These are phyloP conservation scores for Coprinellus aureogranulatus DNA, from an alignment of 768 basidiomycete species.

Conservation along the genomic window DNA sequence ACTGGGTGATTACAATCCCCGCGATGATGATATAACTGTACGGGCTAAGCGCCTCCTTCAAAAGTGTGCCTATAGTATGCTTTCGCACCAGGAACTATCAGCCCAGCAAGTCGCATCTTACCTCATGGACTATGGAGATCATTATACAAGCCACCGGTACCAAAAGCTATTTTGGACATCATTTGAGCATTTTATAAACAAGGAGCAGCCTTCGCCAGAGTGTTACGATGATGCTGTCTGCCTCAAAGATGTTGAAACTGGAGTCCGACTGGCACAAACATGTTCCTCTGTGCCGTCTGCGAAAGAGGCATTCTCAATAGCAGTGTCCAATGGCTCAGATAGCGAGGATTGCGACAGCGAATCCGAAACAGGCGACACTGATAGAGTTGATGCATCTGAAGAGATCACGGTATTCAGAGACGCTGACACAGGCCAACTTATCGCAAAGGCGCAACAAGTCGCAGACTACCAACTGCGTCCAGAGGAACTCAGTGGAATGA, in stretches of 20 bases:
- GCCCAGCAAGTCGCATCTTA: constrained; percentile 36
- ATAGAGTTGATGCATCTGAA: no score
- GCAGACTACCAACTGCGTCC: not conserved
- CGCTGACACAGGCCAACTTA: not conserved
- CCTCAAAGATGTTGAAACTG: no score
- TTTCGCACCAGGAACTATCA: constrained; percentile 38
- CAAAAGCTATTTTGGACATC: constrained; percentile 31
- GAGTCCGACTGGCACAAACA: no score
- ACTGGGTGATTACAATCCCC: constrained; percentile 18
- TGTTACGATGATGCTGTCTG: not conserved
- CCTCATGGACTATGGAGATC: constrained; percentile 32
- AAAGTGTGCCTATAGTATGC: constrained; percentile 35
- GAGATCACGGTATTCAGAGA: not conserved
- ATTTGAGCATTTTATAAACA: constrained; percentile 27
- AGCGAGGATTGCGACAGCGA: no score
- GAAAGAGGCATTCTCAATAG: no score
- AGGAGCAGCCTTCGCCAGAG: not conserved
- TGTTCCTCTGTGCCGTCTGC: no score
- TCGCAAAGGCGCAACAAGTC: not conserved
- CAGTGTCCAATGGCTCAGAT: no score
- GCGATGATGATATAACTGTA: constrained; percentile 14
- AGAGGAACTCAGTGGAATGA: not conserved
- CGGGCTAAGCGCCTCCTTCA: constrained; percentile 32
- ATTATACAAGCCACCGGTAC: constrained; percentile 36
- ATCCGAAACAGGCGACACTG: no score